Base-by-base conservation (phyloP, 129 eudicot genomes). In the Flaveria brownii region DNA sequence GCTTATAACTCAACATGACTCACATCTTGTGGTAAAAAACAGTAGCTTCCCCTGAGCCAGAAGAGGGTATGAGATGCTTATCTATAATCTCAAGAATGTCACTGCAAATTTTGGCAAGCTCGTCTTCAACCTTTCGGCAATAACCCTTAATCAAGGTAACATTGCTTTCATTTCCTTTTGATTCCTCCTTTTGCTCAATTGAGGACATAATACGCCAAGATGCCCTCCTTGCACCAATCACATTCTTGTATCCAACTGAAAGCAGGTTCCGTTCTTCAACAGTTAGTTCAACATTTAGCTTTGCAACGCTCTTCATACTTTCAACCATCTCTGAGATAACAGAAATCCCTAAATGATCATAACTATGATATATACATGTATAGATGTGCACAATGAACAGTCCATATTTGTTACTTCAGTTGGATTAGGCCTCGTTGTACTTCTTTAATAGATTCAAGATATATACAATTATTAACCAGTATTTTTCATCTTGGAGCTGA, bases 161-260 rank as follows among this genome's bases (percentile, higher is more conserved):
- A 64, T 88, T 90, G 77, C 78, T 76, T 78, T 93, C 98, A 46
- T 87, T 88, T 61, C 89, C 96, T 78, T 93, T 90, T 10, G 97
- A 88, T 75, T 90, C 97, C 80, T 93, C 98, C 84, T 90, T 93
- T 82, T 93, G 96, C 83, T 90, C 96, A 66, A 93, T 90, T 13
- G 98, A 93, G 33, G 98, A 93, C 96, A 93, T 90, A 33, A 93
- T 93, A 67, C 98, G 91, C 98, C 98, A 93, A 28, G 98, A 93
- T 68, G 97, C 98, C 79, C 98, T 82, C 59, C 96, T 83, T 61
- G 97, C 91, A 74, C 96, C 96, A 75, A 93, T 93, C 4, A 91
- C 97, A 82, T 90, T 93, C 84, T 93, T 93, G 91, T 93, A 91
- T 57, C 96, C 97, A 54, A 93, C 98, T 6, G 97, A 90, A 61